Evolutionary conservation across 768 basidiomycete species (phyloP), one percentile per base, ranked within the genome.

Genomic region (Pluteus cervinus): DNA sequence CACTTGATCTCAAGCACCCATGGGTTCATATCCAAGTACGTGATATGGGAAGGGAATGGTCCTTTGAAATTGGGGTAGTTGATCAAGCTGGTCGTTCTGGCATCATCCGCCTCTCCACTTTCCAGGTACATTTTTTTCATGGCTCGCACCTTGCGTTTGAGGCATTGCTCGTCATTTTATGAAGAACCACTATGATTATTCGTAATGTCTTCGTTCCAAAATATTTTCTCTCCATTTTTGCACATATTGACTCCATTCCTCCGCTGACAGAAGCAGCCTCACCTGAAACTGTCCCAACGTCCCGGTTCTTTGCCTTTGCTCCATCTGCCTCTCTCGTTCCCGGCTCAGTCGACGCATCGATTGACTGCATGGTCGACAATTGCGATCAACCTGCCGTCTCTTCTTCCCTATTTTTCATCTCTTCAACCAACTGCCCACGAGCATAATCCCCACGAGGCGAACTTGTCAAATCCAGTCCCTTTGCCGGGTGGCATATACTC

Each of bases 11-110:
- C 31, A 78, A 72, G 50, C 81, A 81, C 49, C 65, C 76, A 5
- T 87, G 85, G 82, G 53, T 89, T 38, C 81, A 88, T 52, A 31
- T 88, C 6, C 86, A 89, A 55, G 76, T 82, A 30, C 76, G 83
- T 33, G 71, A 79, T 51, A 40, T 88, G 51, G 73, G 70, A 28
- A 66, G 73, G 39, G 75, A 79, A 43, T 87, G 82, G 81, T 71
- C 79, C 11, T 76, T 88, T 44, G 85, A 88, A 58, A 66, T 86
- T 12, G 86, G 85, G 5, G 48, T 89, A 20, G 74, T 79, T 37
- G 86, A 89, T 61, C 69, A 68, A 38, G 55, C 57, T 9, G 76
- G 78, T 10, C 66, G 72, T 41, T 63, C 63, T 44, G 86, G 86
- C 3, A 55, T 73, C 35, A 53, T 86, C 24, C 67, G 86, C 23